These are phyloP conservation scores for Domatiomyces catenatus DNA, from an alignment of 2,329 filamentous ascomycete genomes.

Conservation along the genomic window DNA sequence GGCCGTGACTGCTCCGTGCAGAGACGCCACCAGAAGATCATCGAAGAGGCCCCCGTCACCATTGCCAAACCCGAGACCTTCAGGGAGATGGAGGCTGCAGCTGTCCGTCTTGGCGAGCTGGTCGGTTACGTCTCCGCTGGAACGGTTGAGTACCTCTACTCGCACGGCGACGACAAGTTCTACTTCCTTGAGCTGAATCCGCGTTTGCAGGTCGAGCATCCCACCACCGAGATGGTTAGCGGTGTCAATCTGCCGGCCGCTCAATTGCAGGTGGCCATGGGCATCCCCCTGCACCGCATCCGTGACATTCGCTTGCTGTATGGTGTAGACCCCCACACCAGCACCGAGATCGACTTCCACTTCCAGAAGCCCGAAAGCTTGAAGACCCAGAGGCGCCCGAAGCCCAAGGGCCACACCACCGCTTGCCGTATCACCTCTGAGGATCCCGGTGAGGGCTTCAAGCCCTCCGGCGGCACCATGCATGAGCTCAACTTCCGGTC, in stretches of 20 bases:
- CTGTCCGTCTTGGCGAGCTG: slow-evolving; percentile 79
- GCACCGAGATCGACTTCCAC: slow-evolving; percentile 86
- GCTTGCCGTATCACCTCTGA: slow-evolving; percentile 98
- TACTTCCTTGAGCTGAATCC: slow-evolving; percentile 99
- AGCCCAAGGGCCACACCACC: slow-evolving; percentile 91
- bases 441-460: slow-evolving; percentile 97
- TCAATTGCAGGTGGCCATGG: slow-evolving; percentile 98
- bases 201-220: slow-evolving; percentile 98
- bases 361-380: slow-evolving; percentile 76
- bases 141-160: slow-evolving; percentile 98
- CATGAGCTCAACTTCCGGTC: slow-evolving; percentile 98
- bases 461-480: slow-evolving; percentile 97
- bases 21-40: slow-evolving; percentile 97
- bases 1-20: slow-evolving; percentile 98
- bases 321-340: slow-evolving; percentile 77
- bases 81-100: slow-evolving; percentile 90
- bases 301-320: slow-evolving; percentile 93
- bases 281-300: slow-evolving; percentile 86
- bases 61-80: slow-evolving; percentile 83
- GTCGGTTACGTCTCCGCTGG: slow-evolving; percentile 97
- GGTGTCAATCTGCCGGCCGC: slow-evolving; percentile 94
- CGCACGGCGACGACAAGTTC: slow-evolving; percentile 93
- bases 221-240: slow-evolving; percentile 97
- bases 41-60: slow-evolving; percentile 94
- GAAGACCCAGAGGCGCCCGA: slow-evolving; percentile 73